Evolutionary conservation across 495 filamentous ascomycete species (phyloP), one percentile per base, ranked within the genome.

Genomic region (Penicillium longicatenatum): DNA sequence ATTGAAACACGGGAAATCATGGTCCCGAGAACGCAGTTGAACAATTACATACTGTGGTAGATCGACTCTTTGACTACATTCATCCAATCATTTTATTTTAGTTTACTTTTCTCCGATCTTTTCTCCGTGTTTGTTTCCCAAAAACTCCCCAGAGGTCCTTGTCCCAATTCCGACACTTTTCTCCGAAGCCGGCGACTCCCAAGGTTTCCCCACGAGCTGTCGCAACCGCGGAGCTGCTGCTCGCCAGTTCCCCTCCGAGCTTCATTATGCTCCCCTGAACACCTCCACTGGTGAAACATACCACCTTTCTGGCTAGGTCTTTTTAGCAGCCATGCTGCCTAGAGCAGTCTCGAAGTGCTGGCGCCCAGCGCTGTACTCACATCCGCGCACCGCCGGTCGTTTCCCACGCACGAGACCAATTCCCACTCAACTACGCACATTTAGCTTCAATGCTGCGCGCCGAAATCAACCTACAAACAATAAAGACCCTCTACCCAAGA

Each of bases 181-280:
- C 72, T 75, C 72, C 74, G 74, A 76, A 71, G 65, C 68, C 72
- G 74, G 72, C 74, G 68, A 55, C 66, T 62, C 64, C 58, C 68
- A 57, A 59, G 60, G 54, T 54, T 59, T 35, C 31, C 55, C 45
- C 59, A 62, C 66, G 59, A 66, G 52, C 58, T 58, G 52, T 69
- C 66, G 61, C 57, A 22, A 45, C 16, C 21, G 42, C 42, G 42
- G 42, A 48, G 45, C 45, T 48, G 24, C 50, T 43, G 51, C 52
- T 55, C 57, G 29, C 52, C 59, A 58, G 62, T 52, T 22, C 50
- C 22, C 57, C 53, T 46, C 47, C 16, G 52, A 31, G 24, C 60
- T 57, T 22, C 61, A 72, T 52, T 53, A 76, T 76, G 72, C 62
- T 54, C 54, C 64, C 60, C 62, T 75, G 65, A 69, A 33, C 22